Conservation (phyloP, 257 asterid genomes). For the Nicotiana benthamiana region DNA sequence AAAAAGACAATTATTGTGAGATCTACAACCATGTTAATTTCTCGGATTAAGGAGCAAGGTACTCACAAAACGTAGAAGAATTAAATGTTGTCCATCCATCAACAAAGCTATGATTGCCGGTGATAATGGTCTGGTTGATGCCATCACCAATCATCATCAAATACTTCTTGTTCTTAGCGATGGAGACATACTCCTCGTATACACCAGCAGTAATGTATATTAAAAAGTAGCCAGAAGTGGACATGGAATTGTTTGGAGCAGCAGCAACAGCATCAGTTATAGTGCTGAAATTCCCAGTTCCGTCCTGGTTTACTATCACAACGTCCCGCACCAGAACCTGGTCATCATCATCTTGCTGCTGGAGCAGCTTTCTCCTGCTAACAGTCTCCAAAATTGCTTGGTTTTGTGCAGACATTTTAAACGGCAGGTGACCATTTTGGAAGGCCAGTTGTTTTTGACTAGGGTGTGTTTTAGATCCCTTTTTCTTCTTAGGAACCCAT, state of each 20-base stretch:
- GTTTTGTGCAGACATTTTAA: constrained; percentile 26
- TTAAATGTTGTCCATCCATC: constrained; percentile 75
- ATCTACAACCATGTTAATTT: background rate
- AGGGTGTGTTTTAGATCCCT: background rate
- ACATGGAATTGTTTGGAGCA: constrained; percentile 40
- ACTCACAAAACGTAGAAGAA: constrained; percentile 44
- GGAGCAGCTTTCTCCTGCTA: constrained; percentile 37
- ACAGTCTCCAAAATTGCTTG: constrained; percentile 16
- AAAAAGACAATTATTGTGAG: background rate
- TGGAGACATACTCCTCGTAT: constrained; percentile 47
- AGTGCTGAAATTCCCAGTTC: constrained; percentile 40
- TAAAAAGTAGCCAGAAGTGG: constrained; percentile 38
- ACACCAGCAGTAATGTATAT: constrained; percentile 45
- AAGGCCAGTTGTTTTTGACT: constrained; percentile 5
- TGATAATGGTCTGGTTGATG: constrained; percentile 46
- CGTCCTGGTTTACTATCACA: constrained; percentile 46
- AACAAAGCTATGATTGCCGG: constrained; percentile 42
- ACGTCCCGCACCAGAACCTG: constrained; percentile 37
- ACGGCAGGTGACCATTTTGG: constrained; percentile 25
- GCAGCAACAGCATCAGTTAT: constrained; percentile 51
- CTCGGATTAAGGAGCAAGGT: background rate
- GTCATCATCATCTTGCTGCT: constrained; percentile 12
- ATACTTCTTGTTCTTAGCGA: constrained; percentile 37
- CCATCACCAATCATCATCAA: constrained; percentile 36
- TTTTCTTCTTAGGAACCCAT: constrained; percentile 31